phyloP scores from a whole-genome alignment of 192 early-diverging fungal species.

The Backusella australiensis region DNA sequence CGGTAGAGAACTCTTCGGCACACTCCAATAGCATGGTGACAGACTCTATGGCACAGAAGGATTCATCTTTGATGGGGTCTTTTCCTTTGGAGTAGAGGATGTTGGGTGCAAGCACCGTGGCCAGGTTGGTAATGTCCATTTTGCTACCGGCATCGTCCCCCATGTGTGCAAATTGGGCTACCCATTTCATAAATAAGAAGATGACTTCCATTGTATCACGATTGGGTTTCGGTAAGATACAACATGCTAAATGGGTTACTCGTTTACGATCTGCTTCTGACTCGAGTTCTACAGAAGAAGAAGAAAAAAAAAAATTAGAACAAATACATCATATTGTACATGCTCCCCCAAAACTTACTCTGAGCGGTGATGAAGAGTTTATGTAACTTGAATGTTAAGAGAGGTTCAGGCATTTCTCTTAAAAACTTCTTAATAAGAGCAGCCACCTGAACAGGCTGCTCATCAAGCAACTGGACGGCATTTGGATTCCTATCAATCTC shows the following conservation, averaged over 20 bases:
- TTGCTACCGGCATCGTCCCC: slow-evolving; percentile 71
- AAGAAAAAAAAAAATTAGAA: too few relatives aligned
- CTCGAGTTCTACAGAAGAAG: slow-evolving; percentile 42
- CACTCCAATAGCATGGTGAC: slow-evolving; percentile 64
- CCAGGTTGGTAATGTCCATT: slow-evolving; percentile 90
- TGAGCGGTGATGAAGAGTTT: slow-evolving; percentile 82
- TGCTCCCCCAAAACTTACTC: slow-evolving; percentile 40
- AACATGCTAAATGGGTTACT: slow-evolving; percentile 77
- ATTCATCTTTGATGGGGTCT: slow-evolving; percentile 75
- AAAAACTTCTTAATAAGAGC: slow-evolving; percentile 96
- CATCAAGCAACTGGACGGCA: slow-evolving; percentile 65
- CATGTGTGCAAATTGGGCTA: slow-evolving; percentile 67
- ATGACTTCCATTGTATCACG: slow-evolving; percentile 93
- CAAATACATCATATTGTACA: neutral
- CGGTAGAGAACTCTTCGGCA: slow-evolving; percentile 61
- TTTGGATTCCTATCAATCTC: slow-evolving; percentile 84
- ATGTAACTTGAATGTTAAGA: slow-evolving; percentile 89
- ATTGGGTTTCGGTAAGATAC: slow-evolving; percentile 90
- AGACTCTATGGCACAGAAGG: slow-evolving; percentile 64
- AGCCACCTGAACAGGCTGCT: slow-evolving; percentile 87
- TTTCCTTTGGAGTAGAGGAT: slow-evolving; percentile 87
- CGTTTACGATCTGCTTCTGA: slow-evolving; percentile 56
- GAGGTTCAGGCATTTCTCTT: slow-evolving; percentile 94
- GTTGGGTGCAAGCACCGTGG: slow-evolving; percentile 94
- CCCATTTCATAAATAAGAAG: slow-evolving; percentile 82